A percentile compares a stretch with the other conserved stretches of the same genome.
Conservation (phyloP, 306 rosid genomes). For the Acacia acuminata region DNA sequence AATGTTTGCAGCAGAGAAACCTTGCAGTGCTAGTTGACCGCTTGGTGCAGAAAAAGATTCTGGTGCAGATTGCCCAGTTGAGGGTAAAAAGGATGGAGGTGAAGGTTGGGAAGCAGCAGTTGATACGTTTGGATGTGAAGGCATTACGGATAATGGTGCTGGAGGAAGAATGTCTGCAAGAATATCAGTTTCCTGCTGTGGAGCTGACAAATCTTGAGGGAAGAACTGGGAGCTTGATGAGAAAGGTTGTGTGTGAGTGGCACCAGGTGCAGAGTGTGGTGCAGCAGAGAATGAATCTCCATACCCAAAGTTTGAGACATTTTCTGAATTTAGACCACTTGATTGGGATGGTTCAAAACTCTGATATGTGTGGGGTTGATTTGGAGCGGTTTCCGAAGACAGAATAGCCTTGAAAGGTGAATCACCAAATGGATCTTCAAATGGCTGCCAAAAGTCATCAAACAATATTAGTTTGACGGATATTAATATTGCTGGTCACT, state of each 20-base stretch:
- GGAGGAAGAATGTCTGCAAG: conserved; percentile 82
- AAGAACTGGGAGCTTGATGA: conserved; percentile 43
- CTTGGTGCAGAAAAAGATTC: conserved; percentile 11
- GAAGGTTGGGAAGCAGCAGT: conserved; percentile 44
- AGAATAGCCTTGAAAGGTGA: conserved; percentile 82
- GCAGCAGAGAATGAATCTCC: conserved; percentile 63
- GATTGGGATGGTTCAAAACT: conserved; percentile 46
- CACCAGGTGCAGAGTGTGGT: conserved; percentile 43
- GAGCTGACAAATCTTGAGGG: conserved; percentile 47
- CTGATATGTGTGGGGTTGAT: conserved; percentile 53
- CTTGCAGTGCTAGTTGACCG: conserved; percentile 23
- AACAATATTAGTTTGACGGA: conserved; percentile 18
- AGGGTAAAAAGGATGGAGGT: conserved; percentile 26
- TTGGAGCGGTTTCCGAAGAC: conserved; percentile 48
- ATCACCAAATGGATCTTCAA: conserved; percentile 93
- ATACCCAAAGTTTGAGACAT: conserved; percentile 48
- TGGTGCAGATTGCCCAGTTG: conserved; percentile 27
- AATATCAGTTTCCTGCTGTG: conserved; percentile 62
- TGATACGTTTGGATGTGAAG: conserved; percentile 46
- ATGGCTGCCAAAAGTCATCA: conserved; percentile 51
- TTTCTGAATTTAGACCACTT: conserved; percentile 40
- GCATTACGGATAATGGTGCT: conserved; percentile 48
- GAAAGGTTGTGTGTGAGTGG: conserved; percentile 38
- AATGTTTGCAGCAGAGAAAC: conserved; percentile 8
- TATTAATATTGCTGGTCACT: neutral